Percentiles rank a stretch among this genome's conserved stretches.
Conservation (phyloP, 495 filamentous ascomycete genomes). For the Neurospora sp. region DNA sequence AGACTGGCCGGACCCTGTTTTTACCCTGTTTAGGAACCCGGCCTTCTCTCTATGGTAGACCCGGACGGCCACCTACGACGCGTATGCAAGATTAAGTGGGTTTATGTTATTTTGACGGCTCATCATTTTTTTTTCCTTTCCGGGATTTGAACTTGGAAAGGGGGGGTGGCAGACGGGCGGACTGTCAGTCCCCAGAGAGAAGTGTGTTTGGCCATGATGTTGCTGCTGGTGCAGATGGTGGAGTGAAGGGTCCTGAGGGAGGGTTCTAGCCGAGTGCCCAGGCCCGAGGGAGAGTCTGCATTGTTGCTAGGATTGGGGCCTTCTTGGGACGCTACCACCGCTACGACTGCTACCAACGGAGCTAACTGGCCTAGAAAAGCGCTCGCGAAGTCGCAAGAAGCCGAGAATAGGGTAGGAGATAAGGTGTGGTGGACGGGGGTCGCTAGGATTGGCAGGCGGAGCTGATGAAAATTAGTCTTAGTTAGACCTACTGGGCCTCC, state of each 20-base stretch:
- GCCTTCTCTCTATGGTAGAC: too few relatives aligned
- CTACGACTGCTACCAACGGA: not conserved
- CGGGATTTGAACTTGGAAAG: not conserved
- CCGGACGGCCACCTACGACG: not conserved
- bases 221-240: not conserved
- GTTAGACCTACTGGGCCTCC: too few relatives aligned
- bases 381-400: not conserved
- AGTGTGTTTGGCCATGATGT: not conserved
- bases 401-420: constrained; percentile 9
- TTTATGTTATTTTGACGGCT: not conserved
- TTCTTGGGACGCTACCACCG: not conserved
- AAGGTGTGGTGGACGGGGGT: constrained; percentile 9
- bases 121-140: not conserved
- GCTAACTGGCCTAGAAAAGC: not conserved
- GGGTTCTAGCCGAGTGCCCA: not conserved
- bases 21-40: too few relatives aligned
- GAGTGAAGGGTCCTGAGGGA: not conserved
- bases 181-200: not conserved
- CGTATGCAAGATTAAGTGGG: not conserved
- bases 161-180: not conserved
- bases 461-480: constrained; percentile 9
- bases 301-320: not conserved
- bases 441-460: constrained; percentile 11
- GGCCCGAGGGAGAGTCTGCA: not conserved
- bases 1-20: too few relatives aligned